Base-by-base conservation (phyloP, 192 early-diverging fungal genomes). In the Phlyctochytrium planicorne region DNA sequence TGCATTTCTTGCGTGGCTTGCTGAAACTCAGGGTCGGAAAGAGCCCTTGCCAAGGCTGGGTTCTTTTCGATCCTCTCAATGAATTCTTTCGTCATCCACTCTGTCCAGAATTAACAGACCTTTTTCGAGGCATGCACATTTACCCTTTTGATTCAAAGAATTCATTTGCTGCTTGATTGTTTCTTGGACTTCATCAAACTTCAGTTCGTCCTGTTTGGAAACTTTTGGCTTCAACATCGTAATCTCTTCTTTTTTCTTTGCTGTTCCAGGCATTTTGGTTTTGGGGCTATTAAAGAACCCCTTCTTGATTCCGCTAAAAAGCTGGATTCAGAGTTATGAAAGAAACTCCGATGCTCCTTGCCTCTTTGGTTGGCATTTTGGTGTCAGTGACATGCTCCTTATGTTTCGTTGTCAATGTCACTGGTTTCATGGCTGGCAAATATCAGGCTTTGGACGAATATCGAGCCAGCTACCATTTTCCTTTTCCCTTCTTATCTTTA, bases 31-130 rank as follows among this genome's bases (percentile, higher is more conserved):
- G 80, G 76, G 52, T 78, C 75, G 27, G 60, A n/a, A 2, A 81
- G 66, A 2, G 80, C 80, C 16, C 63, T 25, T 16, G 71, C 62
- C 4, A 81, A 76, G 14, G 53, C 30, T 50, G 80, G 73, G 16
- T 68, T 60, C 30, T 37, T 50, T 36, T 78, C 74, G 35, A 81
- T 70, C 17, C 55, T 52, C 25, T 56, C 50, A 1, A 81, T 36
- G 65, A 81, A 81, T 1, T 61, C 65, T 17, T 75, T 36, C 10
- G 75, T 78, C 65, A 81, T 65, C 80, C 80, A 81, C 27, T 81
- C 80, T 1, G 50, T 24, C 2, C 10, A 16, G 10, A n/a, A n/a
- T 67, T 30, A 32, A 25, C 47, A 16, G 34, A 29, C 6, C 24
- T 55, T 16, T 24, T 52, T 53, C 6, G 52, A 24, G n/a, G n/a